phyloP scores from a whole-genome alignment of 1,139 yeast genomes.

The Hansenula sp. region DNA sequence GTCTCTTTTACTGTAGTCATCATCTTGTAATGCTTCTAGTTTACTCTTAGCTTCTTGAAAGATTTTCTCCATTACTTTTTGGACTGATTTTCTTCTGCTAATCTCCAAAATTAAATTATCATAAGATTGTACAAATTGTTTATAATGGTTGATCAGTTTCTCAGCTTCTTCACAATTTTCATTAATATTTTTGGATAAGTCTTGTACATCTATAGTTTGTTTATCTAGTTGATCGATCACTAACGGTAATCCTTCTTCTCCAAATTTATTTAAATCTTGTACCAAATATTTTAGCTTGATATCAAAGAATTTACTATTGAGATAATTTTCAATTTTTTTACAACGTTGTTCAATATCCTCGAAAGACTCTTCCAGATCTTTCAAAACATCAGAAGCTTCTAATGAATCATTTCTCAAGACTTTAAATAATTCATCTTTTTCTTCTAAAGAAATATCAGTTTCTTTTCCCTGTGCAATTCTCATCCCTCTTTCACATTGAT shows the following conservation, averaged over 20 bases:
- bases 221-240: constrained; percentile 22
- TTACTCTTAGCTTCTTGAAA: constrained; percentile 36
- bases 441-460: constrained; percentile 18
- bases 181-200: constrained; percentile 20
- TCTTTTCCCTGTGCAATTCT: constrained; percentile 25
- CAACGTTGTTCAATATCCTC: constrained; percentile 27
- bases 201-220: constrained; percentile 23
- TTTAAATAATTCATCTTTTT: constrained; percentile 31
- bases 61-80: constrained; percentile 34
- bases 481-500: constrained; percentile 56
- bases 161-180: constrained; percentile 26
- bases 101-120: constrained; percentile 46
- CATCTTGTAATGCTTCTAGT: constrained; percentile 31
- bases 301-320: constrained; percentile 11
- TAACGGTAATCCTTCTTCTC: constrained; percentile 19
- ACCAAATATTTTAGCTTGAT: constrained; percentile 22
- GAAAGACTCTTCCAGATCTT: constrained; percentile 28
- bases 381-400: constrained; percentile 33
- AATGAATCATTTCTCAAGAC: constrained; percentile 36
- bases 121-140: constrained; percentile 45
- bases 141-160: constrained; percentile 43
- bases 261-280: constrained; percentile 22
- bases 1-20: constrained; percentile 38
- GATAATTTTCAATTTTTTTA: constrained; percentile 22
- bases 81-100: constrained; percentile 40